Percentiles rank a stretch among this genome's conserved stretches.
These are phyloP conservation scores for Aegilops tauschii DNA, from an alignment of 176 grass and related monocot species.

Conservation along the genomic window DNA sequence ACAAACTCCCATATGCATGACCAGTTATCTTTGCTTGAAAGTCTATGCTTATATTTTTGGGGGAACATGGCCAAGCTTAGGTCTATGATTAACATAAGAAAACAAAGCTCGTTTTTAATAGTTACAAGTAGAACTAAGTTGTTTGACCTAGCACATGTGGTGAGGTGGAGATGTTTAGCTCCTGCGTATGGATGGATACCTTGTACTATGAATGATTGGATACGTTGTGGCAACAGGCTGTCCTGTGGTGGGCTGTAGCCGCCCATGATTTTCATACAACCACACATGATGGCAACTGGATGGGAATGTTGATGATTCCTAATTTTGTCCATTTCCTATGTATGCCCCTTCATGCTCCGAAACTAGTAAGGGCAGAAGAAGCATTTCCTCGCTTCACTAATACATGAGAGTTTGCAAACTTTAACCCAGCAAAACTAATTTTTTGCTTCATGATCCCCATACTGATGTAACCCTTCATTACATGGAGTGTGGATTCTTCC, in stretches of 20 bases:
- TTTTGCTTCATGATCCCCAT: background rate
- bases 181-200: background rate
- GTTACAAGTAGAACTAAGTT: background rate
- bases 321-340: constrained; percentile 1
- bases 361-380: background rate
- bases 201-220: background rate
- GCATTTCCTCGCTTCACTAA: background rate
- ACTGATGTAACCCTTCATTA: background rate
- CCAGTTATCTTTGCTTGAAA: background rate
- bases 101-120: background rate
- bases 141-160: background rate
- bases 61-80: background rate
- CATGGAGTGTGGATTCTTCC: background rate
- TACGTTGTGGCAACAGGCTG: constrained; percentile 2
- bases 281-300: background rate
- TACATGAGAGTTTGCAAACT: background rate
- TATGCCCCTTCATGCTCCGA: background rate
- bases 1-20: background rate
- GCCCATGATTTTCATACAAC: background rate
- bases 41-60: background rate
- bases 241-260: background rate
- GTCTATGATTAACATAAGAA: background rate
- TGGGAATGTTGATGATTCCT: background rate
- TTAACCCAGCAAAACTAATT: background rate
- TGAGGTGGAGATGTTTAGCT: background rate